Evolutionary conservation across 2,329 filamentous ascomycete genomes (phyloP).

Genomic region (Pseudohalonectria lignicola): DNA sequence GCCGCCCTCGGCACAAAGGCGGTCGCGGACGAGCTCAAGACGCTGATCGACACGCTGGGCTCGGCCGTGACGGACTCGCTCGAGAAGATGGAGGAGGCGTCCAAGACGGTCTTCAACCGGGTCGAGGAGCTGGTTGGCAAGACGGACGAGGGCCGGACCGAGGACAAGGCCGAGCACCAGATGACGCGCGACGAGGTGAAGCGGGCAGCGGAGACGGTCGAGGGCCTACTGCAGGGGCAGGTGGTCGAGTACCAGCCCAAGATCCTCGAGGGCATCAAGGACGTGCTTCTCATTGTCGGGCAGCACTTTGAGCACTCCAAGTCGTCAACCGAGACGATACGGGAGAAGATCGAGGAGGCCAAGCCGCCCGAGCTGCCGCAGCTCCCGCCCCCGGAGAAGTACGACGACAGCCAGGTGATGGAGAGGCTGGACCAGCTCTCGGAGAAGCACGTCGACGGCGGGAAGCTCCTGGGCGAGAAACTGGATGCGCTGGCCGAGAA

Average conservation of each 20-base stretch:
- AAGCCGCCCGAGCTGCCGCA: constrained; percentile 49
- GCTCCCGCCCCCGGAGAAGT: constrained; percentile 48
- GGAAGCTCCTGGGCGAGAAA: constrained; percentile 56
- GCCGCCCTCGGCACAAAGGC: constrained; percentile 65
- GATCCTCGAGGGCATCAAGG: constrained; percentile 74
- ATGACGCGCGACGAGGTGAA: constrained; percentile 73
- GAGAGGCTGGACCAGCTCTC: constrained; percentile 42
- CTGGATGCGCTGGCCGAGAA: constrained; percentile 20
- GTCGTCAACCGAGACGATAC: constrained; percentile 42
- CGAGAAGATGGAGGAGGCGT: constrained; percentile 79
- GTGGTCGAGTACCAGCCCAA: constrained; percentile 79
- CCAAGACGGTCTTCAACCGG: constrained; percentile 72
- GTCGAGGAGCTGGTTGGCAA: constrained; percentile 70
- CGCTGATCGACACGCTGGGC: constrained; percentile 76
- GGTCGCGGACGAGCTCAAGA: constrained; percentile 76
- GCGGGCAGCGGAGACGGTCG: constrained; percentile 61
- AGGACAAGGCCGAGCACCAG: constrained; percentile 69
- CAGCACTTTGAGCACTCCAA: constrained; percentile 87
- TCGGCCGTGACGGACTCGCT: constrained; percentile 70
- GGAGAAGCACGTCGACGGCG: constrained; percentile 30
- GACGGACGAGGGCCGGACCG: constrained; percentile 63
- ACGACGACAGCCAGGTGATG: constrained; percentile 51
- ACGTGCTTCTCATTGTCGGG: constrained; percentile 71
- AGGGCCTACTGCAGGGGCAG: constrained; percentile 60
- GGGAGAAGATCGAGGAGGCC: constrained; percentile 50